Evolutionary conservation across 768 basidiomycete genomes (phyloP), one percentile per base, ranked within the genome.

Genomic region (Boletus vermiculosoides): DNA sequence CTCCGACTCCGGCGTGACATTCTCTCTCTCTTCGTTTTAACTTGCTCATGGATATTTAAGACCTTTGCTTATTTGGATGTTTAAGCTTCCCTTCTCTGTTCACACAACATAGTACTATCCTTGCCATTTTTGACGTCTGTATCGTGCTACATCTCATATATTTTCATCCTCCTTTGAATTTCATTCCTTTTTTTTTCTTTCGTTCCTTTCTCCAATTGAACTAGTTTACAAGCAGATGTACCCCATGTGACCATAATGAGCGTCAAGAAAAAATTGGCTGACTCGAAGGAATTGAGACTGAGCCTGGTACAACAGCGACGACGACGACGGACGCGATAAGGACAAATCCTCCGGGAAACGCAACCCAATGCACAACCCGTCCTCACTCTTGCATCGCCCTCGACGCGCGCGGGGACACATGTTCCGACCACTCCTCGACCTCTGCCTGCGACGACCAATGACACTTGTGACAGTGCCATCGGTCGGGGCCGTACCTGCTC

Each of bases 391-490:
- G 65, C 33, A 64, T 64, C 25, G 47, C 54, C 45, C 54, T 57
- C 13, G 50, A 52, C 33, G 55, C 31, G 9, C 61, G 62, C 1
- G 50, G 41, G 12, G 63, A 51, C 36, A 55, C 51, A 9, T 47
- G 49, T 4, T 63, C 65, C 16, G 63, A 31, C 66, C 60, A 66
- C 31, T 60, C 66, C 40, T 54, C 58, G n/a, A 15, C 30, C 50
- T 56, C 55, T 37, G 25, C 9, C 22, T 60, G 49, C 40, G 60
- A 48, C 20, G 69, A 50, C 56, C 66, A 75, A 53, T 80, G 71
- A 63, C 81, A 82, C 60, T 72, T 74, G 60, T 82, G 82, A 62
- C 80, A 82, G 37, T 75, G 62, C 65, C 63, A 68, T 53, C 62
- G 63, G 58, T 65, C 64, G 59, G 68, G 58, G 45, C 55, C 52